Evolutionary conservation across 2,329 filamentous ascomycete genomes (phyloP), one percentile per base, ranked within the genome.

Genomic region (Colletotrichum godetiae): DNA sequence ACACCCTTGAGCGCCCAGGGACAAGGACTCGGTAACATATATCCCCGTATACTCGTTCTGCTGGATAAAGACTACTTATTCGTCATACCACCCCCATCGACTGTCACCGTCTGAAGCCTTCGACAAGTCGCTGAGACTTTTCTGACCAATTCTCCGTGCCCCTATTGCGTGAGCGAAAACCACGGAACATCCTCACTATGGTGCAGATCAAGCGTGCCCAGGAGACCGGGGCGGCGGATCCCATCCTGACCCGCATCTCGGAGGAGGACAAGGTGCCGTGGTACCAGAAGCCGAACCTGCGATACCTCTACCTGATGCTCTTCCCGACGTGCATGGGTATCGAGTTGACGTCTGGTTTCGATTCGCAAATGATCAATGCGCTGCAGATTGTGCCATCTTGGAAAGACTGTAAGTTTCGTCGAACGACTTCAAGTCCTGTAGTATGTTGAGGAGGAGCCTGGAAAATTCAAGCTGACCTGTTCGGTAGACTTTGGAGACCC

Each of bases 261-360:
- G 74, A 80, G 72, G 81, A 84, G 76, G 84, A 86, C 75, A 84
- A 79, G 76, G 79, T 82, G 37, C 81, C 81, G 68, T 91, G 88
- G 88, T 91, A 86, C 81, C 85, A 84, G 77, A 92, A 92, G 79
- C 88, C 86, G 0, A 91, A 92, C 75, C 81, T 92, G 52, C 84
- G 89, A 66, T 78, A 78, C 22, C 82, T 92, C 49, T 92, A 92
- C 77, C 78, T 91, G 7, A 80, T 89, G 72, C 84, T 92, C 62
- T 88, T 92, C 71, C 88, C 88, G 27, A 88, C 88, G 56, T 90
- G 88, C 78, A 88, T 91, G 82, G 90, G 90, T 59, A 89, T 92
- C 70, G 90, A 92, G 81, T 76, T 85, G 78, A 86, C 84, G 0
- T 85, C 84, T 13, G 84, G 84, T 0, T 86, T 85, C 74, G 84